Conservation (phyloP, 768 basidiomycete species). For the Phylloporus sp. region DNA sequence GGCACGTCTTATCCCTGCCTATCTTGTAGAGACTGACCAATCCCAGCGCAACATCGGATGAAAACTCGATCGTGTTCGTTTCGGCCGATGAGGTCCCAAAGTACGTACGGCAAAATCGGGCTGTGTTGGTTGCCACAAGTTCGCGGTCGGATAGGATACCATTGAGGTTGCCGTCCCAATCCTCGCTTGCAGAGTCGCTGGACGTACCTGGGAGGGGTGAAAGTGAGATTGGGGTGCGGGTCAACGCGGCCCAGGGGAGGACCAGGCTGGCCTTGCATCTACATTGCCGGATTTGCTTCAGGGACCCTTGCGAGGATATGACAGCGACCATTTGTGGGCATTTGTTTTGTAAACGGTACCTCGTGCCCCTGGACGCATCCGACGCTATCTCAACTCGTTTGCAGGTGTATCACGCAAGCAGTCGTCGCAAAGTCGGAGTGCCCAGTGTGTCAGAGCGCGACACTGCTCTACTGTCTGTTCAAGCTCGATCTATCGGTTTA, state of each 20-base stretch:
- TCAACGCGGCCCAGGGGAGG: too few relatives aligned
- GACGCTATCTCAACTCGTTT: neutral
- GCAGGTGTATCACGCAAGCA: slow-evolving; percentile 52
- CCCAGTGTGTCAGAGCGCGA: slow-evolving; percentile 49
- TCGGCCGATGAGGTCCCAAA: slow-evolving; percentile 30
- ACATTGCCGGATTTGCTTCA: slow-evolving; percentile 49
- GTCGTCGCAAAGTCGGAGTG: slow-evolving; percentile 46
- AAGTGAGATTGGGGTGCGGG: too few relatives aligned
- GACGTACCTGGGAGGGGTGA: neutral
- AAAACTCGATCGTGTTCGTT: slow-evolving; percentile 26
- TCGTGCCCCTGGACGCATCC: neutral
- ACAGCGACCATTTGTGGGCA: slow-evolving; percentile 64
- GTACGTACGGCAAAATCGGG: slow-evolving; percentile 29
- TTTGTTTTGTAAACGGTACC: slow-evolving; percentile 55
- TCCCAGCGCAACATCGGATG: slow-evolving; percentile 9
- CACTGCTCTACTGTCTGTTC: slow-evolving; percentile 54
- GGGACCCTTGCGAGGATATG: slow-evolving; percentile 47
- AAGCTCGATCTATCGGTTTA: slow-evolving; percentile 39
- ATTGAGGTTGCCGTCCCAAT: slow-evolving; percentile 20
- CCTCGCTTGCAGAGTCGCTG: slow-evolving; percentile 21
- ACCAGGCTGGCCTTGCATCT: slow-evolving; percentile 19
- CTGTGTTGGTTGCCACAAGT: slow-evolving; percentile 30
- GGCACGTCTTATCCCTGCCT: too few relatives aligned
- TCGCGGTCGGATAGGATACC: slow-evolving; percentile 16
- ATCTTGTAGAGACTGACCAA: too few relatives aligned